Base-by-base conservation (phyloP, 163 green algal species). In the Volvox carteri region DNA sequence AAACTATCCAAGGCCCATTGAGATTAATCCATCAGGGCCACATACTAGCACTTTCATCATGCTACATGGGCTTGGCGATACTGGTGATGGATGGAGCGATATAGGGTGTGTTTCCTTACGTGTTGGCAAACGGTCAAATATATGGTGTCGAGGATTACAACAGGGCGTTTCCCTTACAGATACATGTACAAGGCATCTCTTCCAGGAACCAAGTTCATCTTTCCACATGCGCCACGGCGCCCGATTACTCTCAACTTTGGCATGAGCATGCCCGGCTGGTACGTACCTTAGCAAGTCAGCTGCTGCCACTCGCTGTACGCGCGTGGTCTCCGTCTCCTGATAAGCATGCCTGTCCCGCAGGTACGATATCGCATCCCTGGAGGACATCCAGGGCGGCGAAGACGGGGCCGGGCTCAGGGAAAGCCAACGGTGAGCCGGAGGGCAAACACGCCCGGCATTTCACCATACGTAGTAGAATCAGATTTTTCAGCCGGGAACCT, bases 201-300 rank as follows among this genome's bases (percentile, higher is more conserved):
- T 28, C 70, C 70, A 6, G 46, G 62, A 14, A 89, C 84, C 28
- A 94, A 94, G 76, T 96, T 95, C 54, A 89, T 97, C 1, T 95
- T 95, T 74, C 94, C 95, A 0, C 95, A 91, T 21, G 94, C 93
- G 6, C 91, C 92, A 46, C 90, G 93, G 74, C 91, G 93, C 0
- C 93, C 96, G 7, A 96, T 98, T 77, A 97, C 92, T 0, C 56
- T 96, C 54, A 98, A 98, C 81, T 92, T 92, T 37, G 96, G 96
- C 50, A 95, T 97, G 93, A 58, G 48, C 7, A 97, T 97, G 93
- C 92, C 96, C 2, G 95, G 92, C 48, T 98, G 96, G 83, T 78
- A 78, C 33, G 72, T 39, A 41, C 41, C 58, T 19, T 60, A 8
- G 65, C n/a, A n/a, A n/a, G n/a, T n/a, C n/a, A n/a, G n/a, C n/a